Evolutionary conservation across 2,329 filamentous ascomycete genomes (phyloP), one percentile per base, ranked within the genome.

Genomic region (Fusarium graminum): DNA sequence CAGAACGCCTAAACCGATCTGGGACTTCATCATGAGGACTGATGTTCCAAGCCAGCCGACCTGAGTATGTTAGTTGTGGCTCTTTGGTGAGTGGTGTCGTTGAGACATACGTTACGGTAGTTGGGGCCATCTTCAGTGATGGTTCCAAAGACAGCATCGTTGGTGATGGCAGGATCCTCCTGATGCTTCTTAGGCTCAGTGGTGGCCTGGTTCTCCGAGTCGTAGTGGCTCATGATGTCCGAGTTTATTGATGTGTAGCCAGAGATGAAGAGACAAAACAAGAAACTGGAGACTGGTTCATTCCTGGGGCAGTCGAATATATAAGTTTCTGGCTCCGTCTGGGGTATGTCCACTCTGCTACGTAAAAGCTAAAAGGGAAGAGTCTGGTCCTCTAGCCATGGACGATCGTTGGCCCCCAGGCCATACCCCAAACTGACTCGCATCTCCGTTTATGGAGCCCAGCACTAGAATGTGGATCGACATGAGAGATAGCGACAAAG

Each of bases 1-100:
- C 14, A 85, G 76, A 16, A 85, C 82, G 26, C 80, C 72, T 5
- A 82, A 75, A 45, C 80, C 80, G 42, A 82, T 78, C 59, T 82
- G 79, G 9, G 78, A 81, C 74, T 83, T 82, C 78, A 82, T 80
- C 80, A 82, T 83, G 36, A 83, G 74, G 22, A 77, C 79, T 5
- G 75, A 70, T n/a, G 81, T 81, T 30, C 80, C 80, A 5, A 80
- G 55, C 81, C 80, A 83, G 41, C 80, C 79, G n/a, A 45, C 81
- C 76, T 79, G 78, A 25, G 43, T 29, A 17, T 38, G 40, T 68
- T 40, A 69, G 59, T 46, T 13, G 5, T 11, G 6, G 17, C 34
- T n/a, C 34, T 10, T 11, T 7, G 5, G 7, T 14, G 4, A 19
- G 7, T 4, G 26, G 6, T 29, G 9, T 1, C 26, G 12, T 10